phyloP scores from a whole-genome alignment of 345 rosid species.

The Populus tremula region DNA sequence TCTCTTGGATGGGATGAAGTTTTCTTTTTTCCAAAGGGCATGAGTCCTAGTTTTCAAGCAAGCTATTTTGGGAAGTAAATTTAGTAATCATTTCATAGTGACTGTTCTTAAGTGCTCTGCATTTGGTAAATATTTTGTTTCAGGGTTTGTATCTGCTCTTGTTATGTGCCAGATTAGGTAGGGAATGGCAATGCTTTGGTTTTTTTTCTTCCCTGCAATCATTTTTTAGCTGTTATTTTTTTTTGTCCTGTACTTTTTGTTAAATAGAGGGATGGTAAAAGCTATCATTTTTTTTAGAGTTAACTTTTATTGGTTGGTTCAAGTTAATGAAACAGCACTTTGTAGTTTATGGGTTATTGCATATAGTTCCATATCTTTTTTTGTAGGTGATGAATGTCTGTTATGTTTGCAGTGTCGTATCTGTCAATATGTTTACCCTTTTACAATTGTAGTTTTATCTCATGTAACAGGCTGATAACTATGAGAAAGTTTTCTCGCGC shows the following conservation, averaged over 20 bases:
- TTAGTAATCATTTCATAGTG: neutral
- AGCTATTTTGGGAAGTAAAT: neutral
- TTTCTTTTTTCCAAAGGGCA: neutral
- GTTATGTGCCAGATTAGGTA: neutral
- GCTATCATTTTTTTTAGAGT: neutral
- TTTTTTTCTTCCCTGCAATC: neutral
- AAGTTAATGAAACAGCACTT: neutral
- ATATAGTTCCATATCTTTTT: neutral
- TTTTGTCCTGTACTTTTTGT: neutral
- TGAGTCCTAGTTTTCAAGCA: neutral
- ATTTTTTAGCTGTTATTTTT: neutral
- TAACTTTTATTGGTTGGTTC: neutral
- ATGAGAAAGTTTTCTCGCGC: slow-evolving; percentile 73
- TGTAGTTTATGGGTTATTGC: neutral
- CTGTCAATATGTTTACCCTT: neutral
- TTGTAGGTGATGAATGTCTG: neutral
- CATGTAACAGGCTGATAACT: slow-evolving; percentile 68
- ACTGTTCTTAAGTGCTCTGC: neutral
- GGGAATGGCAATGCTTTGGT: neutral
- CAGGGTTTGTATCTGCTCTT: neutral
- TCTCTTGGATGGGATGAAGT: neutral
- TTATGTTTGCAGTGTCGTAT: neutral
- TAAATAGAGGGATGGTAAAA: neutral
- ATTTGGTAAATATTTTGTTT: neutral
- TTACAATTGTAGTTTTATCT: neutral